Conservation (phyloP, 2,329 filamentous ascomycete species). For the Colletotrichum tanaceti region DNA sequence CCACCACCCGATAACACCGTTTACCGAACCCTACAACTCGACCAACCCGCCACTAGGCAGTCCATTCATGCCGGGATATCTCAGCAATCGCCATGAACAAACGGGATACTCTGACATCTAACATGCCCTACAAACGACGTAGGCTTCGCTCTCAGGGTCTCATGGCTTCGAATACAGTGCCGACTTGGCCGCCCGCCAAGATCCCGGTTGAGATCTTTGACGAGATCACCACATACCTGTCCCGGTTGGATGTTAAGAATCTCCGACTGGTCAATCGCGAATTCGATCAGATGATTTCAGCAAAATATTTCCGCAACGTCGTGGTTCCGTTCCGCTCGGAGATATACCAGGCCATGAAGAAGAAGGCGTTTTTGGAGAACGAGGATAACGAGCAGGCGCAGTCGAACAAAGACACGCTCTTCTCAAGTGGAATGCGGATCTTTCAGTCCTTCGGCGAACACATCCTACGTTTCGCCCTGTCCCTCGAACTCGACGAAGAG, state of each 20-base stretch:
- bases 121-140: slow-evolving; percentile 35
- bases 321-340: slow-evolving; percentile 75
- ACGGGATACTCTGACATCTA: slow-evolving; percentile 5
- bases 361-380: slow-evolving; percentile 5
- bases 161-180: slow-evolving; percentile 25
- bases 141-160: slow-evolving; percentile 15
- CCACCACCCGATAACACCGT: neutral
- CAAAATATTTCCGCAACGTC: slow-evolving; percentile 69
- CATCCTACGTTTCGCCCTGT: slow-evolving; percentile 73
- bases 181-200: slow-evolving; percentile 48
- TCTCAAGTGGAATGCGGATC: slow-evolving; percentile 67
- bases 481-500: slow-evolving; percentile 73
- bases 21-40: neutral
- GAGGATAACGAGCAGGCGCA: slow-evolving; percentile 18
- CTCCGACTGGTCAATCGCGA: slow-evolving; percentile 72
- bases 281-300: slow-evolving; percentile 67
- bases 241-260: slow-evolving; percentile 67
- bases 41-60: slow-evolving; percentile 10
- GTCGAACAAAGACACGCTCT: slow-evolving; percentile 44
- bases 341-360: slow-evolving; percentile 61
- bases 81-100: slow-evolving; percentile 23
- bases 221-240: slow-evolving; percentile 65
- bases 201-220: slow-evolving; percentile 74
- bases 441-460: slow-evolving; percentile 70
- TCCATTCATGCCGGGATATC: slow-evolving; percentile 17